Evolutionary conservation across 1,284 basidiomycete species (phyloP).

Genomic region (Cutaneotrichosporon cavernicola): DNA sequence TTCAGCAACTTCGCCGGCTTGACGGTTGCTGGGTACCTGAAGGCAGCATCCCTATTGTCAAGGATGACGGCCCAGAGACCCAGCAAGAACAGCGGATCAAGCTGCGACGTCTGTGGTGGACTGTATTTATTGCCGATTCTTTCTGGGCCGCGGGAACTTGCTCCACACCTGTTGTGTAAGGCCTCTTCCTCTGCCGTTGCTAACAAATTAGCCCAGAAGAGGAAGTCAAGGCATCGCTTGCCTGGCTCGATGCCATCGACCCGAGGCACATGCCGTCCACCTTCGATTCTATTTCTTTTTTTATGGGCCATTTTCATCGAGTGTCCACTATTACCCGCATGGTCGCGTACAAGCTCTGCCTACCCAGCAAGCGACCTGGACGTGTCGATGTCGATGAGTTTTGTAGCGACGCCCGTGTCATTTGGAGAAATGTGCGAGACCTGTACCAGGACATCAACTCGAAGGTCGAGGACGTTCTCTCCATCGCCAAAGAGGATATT

Average conservation of each 20-base stretch:
- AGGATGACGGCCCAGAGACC: neutral
- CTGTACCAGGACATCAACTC: slow-evolving; percentile 24
- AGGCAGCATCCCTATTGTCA: slow-evolving; percentile 1
- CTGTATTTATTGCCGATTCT: slow-evolving; percentile 34
- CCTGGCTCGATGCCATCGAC: slow-evolving; percentile 30
- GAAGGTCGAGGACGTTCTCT: slow-evolving; percentile 19
- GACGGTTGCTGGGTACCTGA: slow-evolving; percentile 32
- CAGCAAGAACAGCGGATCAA: neutral
- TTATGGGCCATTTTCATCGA: slow-evolving; percentile 30
- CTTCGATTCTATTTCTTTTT: slow-evolving; percentile 30
- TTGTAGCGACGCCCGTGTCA: slow-evolving; percentile 22
- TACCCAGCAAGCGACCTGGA: slow-evolving; percentile 29
- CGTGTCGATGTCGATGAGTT: slow-evolving; percentile 30
- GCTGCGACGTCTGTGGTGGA: slow-evolving; percentile 36
- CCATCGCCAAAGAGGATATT: slow-evolving; percentile 19
- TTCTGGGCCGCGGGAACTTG: slow-evolving; percentile 36
- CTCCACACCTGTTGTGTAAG: slow-evolving; percentile 33
- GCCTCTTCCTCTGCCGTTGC: slow-evolving; percentile 7
- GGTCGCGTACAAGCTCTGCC: slow-evolving; percentile 28
- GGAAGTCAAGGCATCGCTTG: slow-evolving; percentile 29
- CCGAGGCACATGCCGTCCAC: slow-evolving; percentile 22
- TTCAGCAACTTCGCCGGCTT: slow-evolving; percentile 39
- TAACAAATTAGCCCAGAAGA: slow-evolving; percentile 28
- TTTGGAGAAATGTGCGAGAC: slow-evolving; percentile 29
- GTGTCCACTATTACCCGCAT: slow-evolving; percentile 25